These are phyloP conservation scores for Pisolithus sp. DNA, from an alignment of 768 basidiomycete genomes.

Conservation along the genomic window DNA sequence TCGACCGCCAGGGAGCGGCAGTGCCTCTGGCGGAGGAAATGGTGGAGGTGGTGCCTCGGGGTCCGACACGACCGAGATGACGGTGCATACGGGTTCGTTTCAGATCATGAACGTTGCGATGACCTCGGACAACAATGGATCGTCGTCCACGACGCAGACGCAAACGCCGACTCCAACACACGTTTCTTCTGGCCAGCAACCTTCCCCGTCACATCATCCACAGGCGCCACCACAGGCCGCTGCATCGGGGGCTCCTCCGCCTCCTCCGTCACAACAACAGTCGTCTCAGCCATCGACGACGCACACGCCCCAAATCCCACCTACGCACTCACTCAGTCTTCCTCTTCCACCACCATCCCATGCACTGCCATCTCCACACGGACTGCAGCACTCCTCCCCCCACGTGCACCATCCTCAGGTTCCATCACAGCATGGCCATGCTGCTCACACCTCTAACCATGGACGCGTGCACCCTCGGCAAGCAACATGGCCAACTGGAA, in stretches of 20 bases:
- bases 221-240: too few species aligned
- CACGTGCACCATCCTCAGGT: neutral
- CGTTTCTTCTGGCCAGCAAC: too few species aligned
- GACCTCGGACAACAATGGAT: constrained; percentile 13
- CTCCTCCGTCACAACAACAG: neutral
- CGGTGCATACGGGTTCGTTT: constrained; percentile 56
- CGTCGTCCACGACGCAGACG: neutral
- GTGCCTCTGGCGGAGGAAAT: constrained; percentile 14
- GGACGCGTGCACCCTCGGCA: neutral
- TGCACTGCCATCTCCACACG: neutral
- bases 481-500: neutral
- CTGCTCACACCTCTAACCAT: neutral
- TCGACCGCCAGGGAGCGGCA: constrained; percentile 13
- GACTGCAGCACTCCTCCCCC: neutral
- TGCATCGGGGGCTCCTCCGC: too few species aligned
- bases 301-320: neutral
- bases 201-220: too few species aligned
- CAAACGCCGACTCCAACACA: neutral
- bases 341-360: neutral
- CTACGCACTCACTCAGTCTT: neutral
- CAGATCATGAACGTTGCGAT: constrained; percentile 34
- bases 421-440: neutral
- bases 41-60: constrained; percentile 1
- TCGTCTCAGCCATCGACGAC: neutral
- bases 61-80: constrained; percentile 11